phyloP scores from a whole-genome alignment of 2,329 filamentous ascomycete species.

The Sporothrix mexicana region DNA sequence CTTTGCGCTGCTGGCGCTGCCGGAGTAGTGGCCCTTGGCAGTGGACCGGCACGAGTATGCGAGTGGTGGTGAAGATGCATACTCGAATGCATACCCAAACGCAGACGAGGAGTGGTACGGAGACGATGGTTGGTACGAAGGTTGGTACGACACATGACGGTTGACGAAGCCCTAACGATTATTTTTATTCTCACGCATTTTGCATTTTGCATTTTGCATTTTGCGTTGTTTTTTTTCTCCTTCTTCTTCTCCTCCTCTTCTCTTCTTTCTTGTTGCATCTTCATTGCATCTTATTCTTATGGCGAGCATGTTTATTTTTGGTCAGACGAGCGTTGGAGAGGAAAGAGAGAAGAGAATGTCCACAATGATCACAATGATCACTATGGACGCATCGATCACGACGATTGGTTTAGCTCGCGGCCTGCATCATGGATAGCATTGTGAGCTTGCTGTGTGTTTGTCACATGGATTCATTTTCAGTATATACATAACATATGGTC shows the following conservation, averaged over 20 bases:
- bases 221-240: neutral
- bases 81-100: neutral
- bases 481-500: conserved; percentile 2
- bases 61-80: neutral
- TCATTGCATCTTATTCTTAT: neutral
- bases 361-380: neutral
- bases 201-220: neutral
- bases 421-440: conserved; percentile 10
- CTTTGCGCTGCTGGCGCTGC: conserved; percentile 76
- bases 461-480: conserved; percentile 15
- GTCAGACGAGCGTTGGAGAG: neutral
- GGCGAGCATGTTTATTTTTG: conserved; percentile 6
- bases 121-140: neutral
- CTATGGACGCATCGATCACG: no score
- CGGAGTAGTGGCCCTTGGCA: conserved; percentile 31
- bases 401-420: no score
- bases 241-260: neutral
- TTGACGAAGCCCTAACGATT: neutral
- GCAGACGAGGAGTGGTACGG: neutral
- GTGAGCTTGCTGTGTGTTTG: conserved; percentile 1
- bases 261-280: neutral
- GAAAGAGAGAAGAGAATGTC: neutral
- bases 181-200: neutral
- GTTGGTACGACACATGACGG: neutral
- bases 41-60: neutral